Evolutionary conservation across 768 basidiomycete genomes (phyloP), one percentile per base, ranked within the genome.

Genomic region (Suillus occidentalis): DNA sequence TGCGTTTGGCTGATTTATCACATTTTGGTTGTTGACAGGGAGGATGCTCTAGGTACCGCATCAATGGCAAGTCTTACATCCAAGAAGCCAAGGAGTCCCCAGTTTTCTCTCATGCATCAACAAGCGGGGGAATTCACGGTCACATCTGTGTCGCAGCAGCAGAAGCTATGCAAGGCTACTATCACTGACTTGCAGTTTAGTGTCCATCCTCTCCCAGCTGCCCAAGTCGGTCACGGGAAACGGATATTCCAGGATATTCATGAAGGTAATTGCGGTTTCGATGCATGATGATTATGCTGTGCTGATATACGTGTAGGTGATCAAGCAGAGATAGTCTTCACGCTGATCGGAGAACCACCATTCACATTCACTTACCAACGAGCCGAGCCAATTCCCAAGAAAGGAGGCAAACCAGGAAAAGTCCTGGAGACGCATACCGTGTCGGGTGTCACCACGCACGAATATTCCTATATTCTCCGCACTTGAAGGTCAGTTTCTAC

Each of bases 311-410:
- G 64, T 47, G 14, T 67, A 93, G 92, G 93, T 63, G 93, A 95
- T 72, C 91, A 97, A 80, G 95, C 97, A 20, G 93, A 95, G 76
- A 97, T 99, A 65, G 78, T 90, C 49, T 98, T 99, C 76, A 89
- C 89, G 4, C 84, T 99, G 61, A 82, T 89, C 39, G 97, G 97
- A 53, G 91, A 93, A 73, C 91, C 97, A 20, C 97, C 97, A 0
- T 99, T 98, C 79, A 90, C 95, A 1, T 98, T 99, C 78, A 95
- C 95, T 0, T 96, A 96, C 77, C 92, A 95, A 75, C 86, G 94
- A 56, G 84, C 92, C 2, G 93, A 94, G 76, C 83, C 87, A 22
- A 83, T 81, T 59, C 75, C 80, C 4, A 87, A 84, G 78, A 91
- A 91, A 73, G 89, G 89, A 37, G 84, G 85, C 58, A 88, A 85